phyloP scores from a whole-genome alignment of 768 basidiomycete species.

The Tylopilus intermedius region DNA sequence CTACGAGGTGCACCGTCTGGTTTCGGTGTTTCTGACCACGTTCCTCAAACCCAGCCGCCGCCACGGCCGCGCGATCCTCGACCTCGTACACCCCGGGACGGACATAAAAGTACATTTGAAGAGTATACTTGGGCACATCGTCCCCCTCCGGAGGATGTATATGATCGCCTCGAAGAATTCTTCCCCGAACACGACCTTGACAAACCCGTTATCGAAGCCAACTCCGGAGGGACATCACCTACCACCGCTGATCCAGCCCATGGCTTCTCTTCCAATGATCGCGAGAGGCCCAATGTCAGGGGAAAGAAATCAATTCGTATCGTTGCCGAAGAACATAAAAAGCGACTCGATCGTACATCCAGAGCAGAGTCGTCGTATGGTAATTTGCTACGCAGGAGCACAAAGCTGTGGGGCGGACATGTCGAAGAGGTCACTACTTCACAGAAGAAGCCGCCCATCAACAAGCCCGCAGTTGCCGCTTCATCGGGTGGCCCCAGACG shows the following conservation, averaged over 20 bases:
- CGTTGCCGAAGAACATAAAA: constrained; percentile 86
- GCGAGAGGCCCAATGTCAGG: constrained; percentile 41
- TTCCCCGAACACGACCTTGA: constrained; percentile 97
- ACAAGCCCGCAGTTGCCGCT: constrained; percentile 49
- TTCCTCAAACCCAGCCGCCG: constrained; percentile 12
- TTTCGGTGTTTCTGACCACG: constrained; percentile 18
- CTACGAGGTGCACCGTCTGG: constrained; percentile 15
- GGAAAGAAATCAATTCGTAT: constrained; percentile 90
- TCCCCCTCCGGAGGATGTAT: constrained; percentile 88
- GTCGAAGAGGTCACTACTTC: constrained; percentile 89
- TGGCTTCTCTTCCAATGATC: constrained; percentile 32
- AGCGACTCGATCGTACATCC: constrained; percentile 65
- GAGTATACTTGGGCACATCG: constrained; percentile 84
- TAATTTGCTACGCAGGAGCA: constrained; percentile 70
- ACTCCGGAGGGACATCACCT: constrained; percentile 74
- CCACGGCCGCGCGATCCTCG: constrained; percentile 15
- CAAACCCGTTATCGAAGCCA: constrained; percentile 88
- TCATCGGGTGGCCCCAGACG: constrained; percentile 61
- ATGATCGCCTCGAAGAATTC: constrained; percentile 87
- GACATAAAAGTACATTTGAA: constrained; percentile 49
- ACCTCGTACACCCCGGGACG: constrained; percentile 28
- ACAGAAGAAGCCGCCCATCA: constrained; percentile 47
- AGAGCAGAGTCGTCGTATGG: constrained; percentile 49
- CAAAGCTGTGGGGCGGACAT: constrained; percentile 92
- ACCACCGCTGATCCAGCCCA: constrained; percentile 52